Base-by-base conservation (phyloP, 2,329 filamentous ascomycete species). In the Neocatenulostroma microsporum region DNA sequence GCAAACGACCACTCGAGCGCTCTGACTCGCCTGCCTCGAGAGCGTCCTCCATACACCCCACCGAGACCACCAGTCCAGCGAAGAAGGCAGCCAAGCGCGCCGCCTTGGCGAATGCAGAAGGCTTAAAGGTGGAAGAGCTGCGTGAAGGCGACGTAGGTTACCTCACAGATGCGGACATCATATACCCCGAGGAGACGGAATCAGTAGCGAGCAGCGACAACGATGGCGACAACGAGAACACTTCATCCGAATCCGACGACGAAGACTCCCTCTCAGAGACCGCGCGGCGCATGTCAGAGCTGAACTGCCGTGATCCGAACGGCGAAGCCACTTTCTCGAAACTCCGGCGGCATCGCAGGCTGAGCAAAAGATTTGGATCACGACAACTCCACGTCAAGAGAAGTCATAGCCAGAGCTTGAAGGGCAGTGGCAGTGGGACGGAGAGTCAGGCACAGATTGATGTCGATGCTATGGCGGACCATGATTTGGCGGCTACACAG, bases 341-440 rank as follows among this genome's bases (percentile, higher is more conserved):
- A 21, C 25, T 36, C 5, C 44, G 47, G 8, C 39, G 42, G 17
- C 33, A 25, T 25, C 62, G 62, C 42, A 64, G 63, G 45, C 62
- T 64, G 41, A 53, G 60, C 26, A 64, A 62, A 57, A 65, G 63
- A 30, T 51, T 56, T 15, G 59, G 39, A 15, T 45, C 45, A 12
- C 42, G 62, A 9, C 8, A 24, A 7, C 51, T 58, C 28, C n/a
- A n/a, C n/a, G 66, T 62, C 53, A 70, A 70, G 47, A 60, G 67
- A 29, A 64, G 54, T 30, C 60, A 68, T 50, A 66, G 62, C 42
- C 59, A 67, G 49, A 68, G 61, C 37, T 53, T 67, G 19, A 62
- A 62, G 46, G 63, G 62, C 34, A 20, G 11, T 6, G 29, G 18
- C 9, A 17, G 10, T 6, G 14, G 14, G 9, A 17, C 14, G 29